Conservation (phyloP, 75 land plant genomes). For the Azolla pinnata region DNA sequence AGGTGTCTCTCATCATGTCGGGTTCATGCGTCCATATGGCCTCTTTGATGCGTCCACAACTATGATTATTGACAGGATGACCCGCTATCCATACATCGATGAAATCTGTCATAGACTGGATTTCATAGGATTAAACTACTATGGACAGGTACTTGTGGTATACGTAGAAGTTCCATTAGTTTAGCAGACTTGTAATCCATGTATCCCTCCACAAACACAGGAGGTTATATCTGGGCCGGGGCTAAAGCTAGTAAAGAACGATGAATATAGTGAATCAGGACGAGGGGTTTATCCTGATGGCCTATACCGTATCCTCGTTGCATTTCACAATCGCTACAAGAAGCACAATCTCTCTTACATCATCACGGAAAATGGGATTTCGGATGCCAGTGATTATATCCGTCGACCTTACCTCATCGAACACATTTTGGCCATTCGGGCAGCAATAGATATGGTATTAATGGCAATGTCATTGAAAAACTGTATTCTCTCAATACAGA, state of each 20-base stretch:
- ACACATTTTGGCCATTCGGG: slow-evolving; percentile 85
- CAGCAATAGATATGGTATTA: slow-evolving; percentile 84
- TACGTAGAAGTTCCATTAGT: no score
- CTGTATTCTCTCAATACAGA: not conserved
- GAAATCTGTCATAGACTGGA: slow-evolving; percentile 69
- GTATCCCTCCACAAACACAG: no score
- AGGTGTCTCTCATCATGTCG: slow-evolving; percentile 96
- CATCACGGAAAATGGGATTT: slow-evolving; percentile 91
- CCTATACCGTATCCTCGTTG: slow-evolving; percentile 64
- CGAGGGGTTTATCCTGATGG: slow-evolving; percentile 99
- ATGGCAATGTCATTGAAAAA: no score
- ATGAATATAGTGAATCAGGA: slow-evolving; percentile 98
- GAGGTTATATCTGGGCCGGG: slow-evolving; percentile 90
- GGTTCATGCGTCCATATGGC: slow-evolving; percentile 95
- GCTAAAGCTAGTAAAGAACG: slow-evolving; percentile 71
- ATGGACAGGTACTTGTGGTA: slow-evolving; percentile 95
- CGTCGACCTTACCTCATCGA: slow-evolving; percentile 87
- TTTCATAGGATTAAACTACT: slow-evolving; percentile 92
- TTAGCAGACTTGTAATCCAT: no score
- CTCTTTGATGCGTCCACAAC: slow-evolving; percentile 85
- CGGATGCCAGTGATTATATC: slow-evolving; percentile 88
- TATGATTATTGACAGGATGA: slow-evolving; percentile 58
- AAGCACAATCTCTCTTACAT: slow-evolving; percentile 65
- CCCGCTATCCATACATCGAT: slow-evolving; percentile 75
- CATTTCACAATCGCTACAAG: slow-evolving; percentile 88